Base-by-base conservation (phyloP, 106 monocot genomes). In the Gastrodia elata region DNA sequence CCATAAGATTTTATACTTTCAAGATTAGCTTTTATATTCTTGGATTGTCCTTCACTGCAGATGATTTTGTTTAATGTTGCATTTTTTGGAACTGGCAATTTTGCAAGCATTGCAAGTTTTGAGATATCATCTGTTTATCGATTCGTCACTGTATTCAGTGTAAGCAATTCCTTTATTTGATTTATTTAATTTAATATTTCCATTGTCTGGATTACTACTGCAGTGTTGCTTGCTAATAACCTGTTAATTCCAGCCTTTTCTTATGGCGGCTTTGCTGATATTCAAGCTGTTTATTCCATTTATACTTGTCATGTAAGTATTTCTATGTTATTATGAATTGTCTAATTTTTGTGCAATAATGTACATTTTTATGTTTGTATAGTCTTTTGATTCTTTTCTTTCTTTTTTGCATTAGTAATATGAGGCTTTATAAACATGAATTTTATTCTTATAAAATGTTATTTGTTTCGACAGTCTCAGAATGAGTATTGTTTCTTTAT, bases 51-150 rank as follows among this genome's bases (percentile, higher is more conserved):
- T 39, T 25, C 15, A 80, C 41, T 85, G 75, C 83, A 95, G 94
- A 82, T 91, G 94, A 83, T 91, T 35, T 85, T 95, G 69, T 91
- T 95, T 80, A 95, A 95, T 87, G 85, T 91, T 55, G 91, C 94
- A 49, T 95, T 95, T 73, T 95, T 95, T 77, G 94, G 94, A 56
- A 95, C 94, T 38, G 94, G 94, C 40, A 95, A 95, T 57, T 95
- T 95, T 87, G 94, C 94, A 24, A 95, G 91, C 64, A 95, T 95
- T 80, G 94, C 94, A 69, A 95, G 94, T 68, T 91, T 95, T 84
- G 94, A 95, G 58, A 95, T 95, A 68, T 95, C 94, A 68, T 91
- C 94, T 71, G 94, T 95, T 40, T 95, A 95, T 39, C 84, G 91
- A 42, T 95, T 95, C 75, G 77, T 95, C 72, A 95, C 94, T 73